Percentiles rank a stretch among this genome's conserved stretches.
Evolutionary conservation across 1,139 yeast species (phyloP).

Genomic region (Yamadazyma kanchanaburiensis): DNA sequence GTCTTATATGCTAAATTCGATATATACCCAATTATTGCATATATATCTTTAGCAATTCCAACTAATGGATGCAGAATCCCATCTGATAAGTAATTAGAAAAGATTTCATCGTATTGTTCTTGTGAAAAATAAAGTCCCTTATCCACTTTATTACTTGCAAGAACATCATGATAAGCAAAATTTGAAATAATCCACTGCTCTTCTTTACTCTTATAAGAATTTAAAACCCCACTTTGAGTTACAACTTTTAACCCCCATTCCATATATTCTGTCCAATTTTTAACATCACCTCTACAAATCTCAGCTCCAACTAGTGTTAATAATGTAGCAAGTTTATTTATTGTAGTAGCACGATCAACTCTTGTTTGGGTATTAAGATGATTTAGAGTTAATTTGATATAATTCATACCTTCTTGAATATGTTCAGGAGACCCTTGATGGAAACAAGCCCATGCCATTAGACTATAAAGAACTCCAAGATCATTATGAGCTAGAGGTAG

Average conservation of each 20-base stretch:
- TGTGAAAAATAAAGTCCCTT: slow-evolving; percentile 57
- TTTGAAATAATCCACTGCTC: slow-evolving; percentile 76
- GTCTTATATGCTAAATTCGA: slow-evolving; percentile 57
- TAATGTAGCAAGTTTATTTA: slow-evolving; percentile 59
- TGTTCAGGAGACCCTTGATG: slow-evolving; percentile 48
- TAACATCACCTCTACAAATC: slow-evolving; percentile 73
- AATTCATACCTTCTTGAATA: slow-evolving; percentile 42
- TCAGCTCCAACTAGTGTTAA: slow-evolving; percentile 69
- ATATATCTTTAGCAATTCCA: slow-evolving; percentile 69
- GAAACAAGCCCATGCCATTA: slow-evolving; percentile 78
- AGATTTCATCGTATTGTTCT: slow-evolving; percentile 53
- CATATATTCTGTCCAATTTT: slow-evolving; percentile 62
- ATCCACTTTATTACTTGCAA: slow-evolving; percentile 58
- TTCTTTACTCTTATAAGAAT: slow-evolving; percentile 50
- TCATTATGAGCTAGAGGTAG: slow-evolving; percentile 74
- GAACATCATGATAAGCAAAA: slow-evolving; percentile 77
- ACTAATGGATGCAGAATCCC: slow-evolving; percentile 62
- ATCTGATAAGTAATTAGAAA: slow-evolving; percentile 35
- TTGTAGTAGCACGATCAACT: slow-evolving; percentile 15
- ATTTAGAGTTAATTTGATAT: slow-evolving; percentile 44
- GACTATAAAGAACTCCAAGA: slow-evolving; percentile 62
- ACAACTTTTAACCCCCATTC: slow-evolving; percentile 61
- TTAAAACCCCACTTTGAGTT: slow-evolving; percentile 51
- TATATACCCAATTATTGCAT: slow-evolving; percentile 65
- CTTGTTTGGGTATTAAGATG: slow-evolving; percentile 28